A percentile compares a stretch with the other conserved stretches of the same genome.
Conservation (phyloP, 805 yeast species). For the Wickerhamomyces bovis region DNA sequence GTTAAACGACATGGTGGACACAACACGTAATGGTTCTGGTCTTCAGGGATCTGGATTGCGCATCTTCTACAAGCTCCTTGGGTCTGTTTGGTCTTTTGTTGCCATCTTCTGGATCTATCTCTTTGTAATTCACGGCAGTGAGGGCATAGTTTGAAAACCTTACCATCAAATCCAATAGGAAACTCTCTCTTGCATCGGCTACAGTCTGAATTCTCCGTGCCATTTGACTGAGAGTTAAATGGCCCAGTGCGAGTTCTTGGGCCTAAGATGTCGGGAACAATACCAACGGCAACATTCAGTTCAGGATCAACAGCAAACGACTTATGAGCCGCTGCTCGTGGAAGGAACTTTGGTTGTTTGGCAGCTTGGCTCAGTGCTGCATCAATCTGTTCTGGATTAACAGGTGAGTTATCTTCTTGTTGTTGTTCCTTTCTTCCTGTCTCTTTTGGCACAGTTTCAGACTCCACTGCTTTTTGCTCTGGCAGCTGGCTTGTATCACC, state of each 20-base stretch:
- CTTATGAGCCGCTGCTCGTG: constrained; percentile 7
- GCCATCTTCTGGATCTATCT: constrained; percentile 61
- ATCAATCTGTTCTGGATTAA: neutral
- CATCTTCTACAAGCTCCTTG: constrained; percentile 62
- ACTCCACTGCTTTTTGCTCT: neutral
- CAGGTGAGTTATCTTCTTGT: neutral
- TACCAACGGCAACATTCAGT: constrained; percentile 21
- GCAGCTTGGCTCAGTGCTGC: neutral
- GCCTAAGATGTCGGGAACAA: constrained; percentile 16
- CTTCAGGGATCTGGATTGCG: constrained; percentile 47
- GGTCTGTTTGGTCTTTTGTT: constrained; percentile 50
- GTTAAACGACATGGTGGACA: constrained; percentile 56
- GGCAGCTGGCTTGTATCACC: constrained; percentile 18
- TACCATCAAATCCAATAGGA: constrained; percentile 31
- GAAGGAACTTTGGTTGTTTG: neutral
- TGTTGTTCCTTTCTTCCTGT: neutral
- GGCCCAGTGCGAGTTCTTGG: constrained; percentile 13
- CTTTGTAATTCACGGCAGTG: constrained; percentile 63
- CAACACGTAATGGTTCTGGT: constrained; percentile 46
- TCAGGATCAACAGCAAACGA: constrained; percentile 20
- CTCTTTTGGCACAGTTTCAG: neutral
- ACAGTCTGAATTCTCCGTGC: constrained; percentile 27
- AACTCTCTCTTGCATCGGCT: constrained; percentile 57
- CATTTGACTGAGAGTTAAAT: constrained; percentile 2
- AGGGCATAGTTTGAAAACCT: constrained; percentile 49